Evolutionary conservation across 768 basidiomycete genomes (phyloP), one percentile per base, ranked within the genome.

Genomic region (Calocybe cyanea): DNA sequence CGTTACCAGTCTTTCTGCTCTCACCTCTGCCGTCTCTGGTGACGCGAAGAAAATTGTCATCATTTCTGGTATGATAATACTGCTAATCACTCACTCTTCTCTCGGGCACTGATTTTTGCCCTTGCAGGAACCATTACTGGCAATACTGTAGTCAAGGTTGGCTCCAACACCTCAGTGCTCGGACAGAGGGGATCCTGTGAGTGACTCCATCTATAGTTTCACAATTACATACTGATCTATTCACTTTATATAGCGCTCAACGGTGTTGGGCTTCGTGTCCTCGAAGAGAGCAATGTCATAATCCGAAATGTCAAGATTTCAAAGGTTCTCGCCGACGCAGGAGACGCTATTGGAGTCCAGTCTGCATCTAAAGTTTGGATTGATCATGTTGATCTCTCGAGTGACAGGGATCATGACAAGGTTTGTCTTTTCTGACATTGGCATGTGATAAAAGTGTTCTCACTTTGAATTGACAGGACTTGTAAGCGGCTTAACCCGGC

Each of bases 281-380:
- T 72, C 39, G 53, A 68, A 35, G 66, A 64, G 33, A 56, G 46
- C 30, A 75, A 76, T 45, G 73, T 76, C 42, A 76, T 76, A 57
- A 68, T 76, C 50, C 67, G 74, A 24, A 76, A 76, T 51, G 58
- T 76, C 56, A 74, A 72, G 52, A 69, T 76, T 41, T 68, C 70
- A 23, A 76, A 75, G 56, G 74, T 76, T 21, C 57, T 74, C 1
- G 73, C 73, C 19, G 52, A 48, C 1, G 67, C 65, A 41, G 74
- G 74, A 25, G 74, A 76, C 56, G 71, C 71, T 23, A 62, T 76
- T 28, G 73, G 68, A 21, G 63, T 73, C 41, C 72, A 73, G 45
- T 52, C 60, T 13, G 53, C 72, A 9, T 57, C 56, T 42, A 62
- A 68, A 46, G 70, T 74, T n/a, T 74, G 71, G 71, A 46, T 75